Evolutionary conservation across 768 basidiomycete species (phyloP).

Genomic region (Mycena haematopus): DNA sequence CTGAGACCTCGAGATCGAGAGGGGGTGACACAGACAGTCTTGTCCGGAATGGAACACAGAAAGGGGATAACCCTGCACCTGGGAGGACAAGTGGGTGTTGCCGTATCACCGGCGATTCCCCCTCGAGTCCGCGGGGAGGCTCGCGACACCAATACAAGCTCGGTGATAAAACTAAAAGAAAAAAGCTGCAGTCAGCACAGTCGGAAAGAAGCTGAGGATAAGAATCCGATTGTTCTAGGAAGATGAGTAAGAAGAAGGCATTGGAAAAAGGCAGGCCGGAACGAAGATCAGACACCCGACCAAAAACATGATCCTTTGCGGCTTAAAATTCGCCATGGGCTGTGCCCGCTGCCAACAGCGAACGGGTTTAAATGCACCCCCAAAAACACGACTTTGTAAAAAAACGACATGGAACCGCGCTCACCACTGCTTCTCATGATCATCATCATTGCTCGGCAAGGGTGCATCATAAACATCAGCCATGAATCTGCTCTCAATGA

Average conservation of each 20-base stretch:
- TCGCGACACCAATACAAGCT: constrained; percentile 4
- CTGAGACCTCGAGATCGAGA: background rate
- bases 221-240: constrained; percentile 22
- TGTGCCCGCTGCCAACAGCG: background rate
- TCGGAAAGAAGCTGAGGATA: constrained; percentile 3
- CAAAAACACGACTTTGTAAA: constrained; percentile 21
- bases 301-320: constrained; percentile 16
- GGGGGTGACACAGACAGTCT: constrained; percentile 7
- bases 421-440: constrained; percentile 31
- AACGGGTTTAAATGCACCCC: constrained; percentile 17
- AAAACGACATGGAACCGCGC: constrained; percentile 24
- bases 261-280: constrained; percentile 16
- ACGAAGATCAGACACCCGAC: constrained; percentile 22
- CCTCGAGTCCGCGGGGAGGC: constrained; percentile 14
- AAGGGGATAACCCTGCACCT: constrained; percentile 14
- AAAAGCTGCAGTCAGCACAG: constrained; percentile 10
- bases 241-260: constrained; percentile 21
- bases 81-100: background rate
- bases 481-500: constrained; percentile 19
- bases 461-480: constrained; percentile 29
- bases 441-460: constrained; percentile 25
- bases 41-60: constrained; percentile 6
- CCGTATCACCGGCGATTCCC: constrained; percentile 9
- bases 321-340: constrained; percentile 1
- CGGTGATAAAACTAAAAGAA: constrained; percentile 10